Evolutionary conservation across 106 monocot species (phyloP).

Genomic region (Apostasia ramifera): DNA sequence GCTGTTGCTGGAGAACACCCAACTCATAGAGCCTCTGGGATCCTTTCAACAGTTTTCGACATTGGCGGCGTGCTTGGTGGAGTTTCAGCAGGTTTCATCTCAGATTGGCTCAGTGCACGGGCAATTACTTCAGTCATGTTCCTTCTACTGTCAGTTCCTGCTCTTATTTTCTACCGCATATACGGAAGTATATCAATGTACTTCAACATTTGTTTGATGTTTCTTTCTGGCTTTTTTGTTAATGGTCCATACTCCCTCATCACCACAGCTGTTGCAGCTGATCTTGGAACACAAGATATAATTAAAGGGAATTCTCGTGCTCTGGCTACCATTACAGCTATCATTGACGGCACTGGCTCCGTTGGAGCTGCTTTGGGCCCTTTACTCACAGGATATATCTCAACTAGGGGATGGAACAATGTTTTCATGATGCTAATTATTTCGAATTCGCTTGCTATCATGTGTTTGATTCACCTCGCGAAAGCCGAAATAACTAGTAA

Average conservation of each 20-base stretch:
- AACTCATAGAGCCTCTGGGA: slow-evolving; percentile 74
- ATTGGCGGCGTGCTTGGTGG: slow-evolving; percentile 88
- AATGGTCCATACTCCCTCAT: slow-evolving; percentile 94
- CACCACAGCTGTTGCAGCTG: slow-evolving; percentile 86
- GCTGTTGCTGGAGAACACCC: slow-evolving; percentile 72
- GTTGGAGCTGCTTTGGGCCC: slow-evolving; percentile 88
- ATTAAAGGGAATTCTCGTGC: slow-evolving; percentile 67
- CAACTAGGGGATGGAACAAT: slow-evolving; percentile 73
- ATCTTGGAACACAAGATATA: slow-evolving; percentile 70
- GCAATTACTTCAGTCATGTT: slow-evolving; percentile 71
- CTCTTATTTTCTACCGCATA: slow-evolving; percentile 53
- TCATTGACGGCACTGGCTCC: slow-evolving; percentile 96
- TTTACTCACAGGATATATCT: slow-evolving; percentile 86
- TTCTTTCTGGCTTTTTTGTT: slow-evolving; percentile 83
- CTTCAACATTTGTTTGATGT: slow-evolving; percentile 66
- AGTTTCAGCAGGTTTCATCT: slow-evolving; percentile 77
- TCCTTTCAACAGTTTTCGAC: slow-evolving; percentile 85
- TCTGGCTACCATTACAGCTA: slow-evolving; percentile 89
- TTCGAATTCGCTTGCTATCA: slow-evolving; percentile 54
- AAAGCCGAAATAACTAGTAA: slow-evolving; percentile 60
- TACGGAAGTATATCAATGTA: slow-evolving; percentile 54
- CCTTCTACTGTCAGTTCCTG: slow-evolving; percentile 66
- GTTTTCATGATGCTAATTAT: slow-evolving; percentile 85
- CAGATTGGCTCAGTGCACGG: slow-evolving; percentile 63
- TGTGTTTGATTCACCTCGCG: slow-evolving; percentile 65